These are phyloP conservation scores for Ceratocystis cubensis DNA, from an alignment of 2,329 filamentous ascomycete genomes.

Conservation along the genomic window DNA sequence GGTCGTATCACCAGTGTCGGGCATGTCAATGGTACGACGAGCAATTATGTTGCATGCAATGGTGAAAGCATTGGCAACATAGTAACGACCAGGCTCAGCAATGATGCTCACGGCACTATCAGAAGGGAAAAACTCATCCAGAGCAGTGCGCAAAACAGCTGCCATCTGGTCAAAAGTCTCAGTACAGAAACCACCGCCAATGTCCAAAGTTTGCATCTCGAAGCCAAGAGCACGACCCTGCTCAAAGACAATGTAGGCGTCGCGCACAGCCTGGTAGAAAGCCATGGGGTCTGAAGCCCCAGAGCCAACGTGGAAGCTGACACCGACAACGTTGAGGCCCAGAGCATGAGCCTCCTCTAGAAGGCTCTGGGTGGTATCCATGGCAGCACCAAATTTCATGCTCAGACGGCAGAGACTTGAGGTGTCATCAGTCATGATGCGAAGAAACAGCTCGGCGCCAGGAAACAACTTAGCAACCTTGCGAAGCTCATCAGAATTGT, in stretches of 20 bases:
- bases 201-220: constrained; percentile 74
- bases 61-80: constrained; percentile 85
- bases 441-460: constrained; percentile 78
- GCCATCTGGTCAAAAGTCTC: constrained; percentile 92
- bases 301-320: constrained; percentile 96
- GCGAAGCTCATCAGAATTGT: constrained; percentile 94
- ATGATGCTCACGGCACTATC: constrained; percentile 65
- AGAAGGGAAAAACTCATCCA: constrained; percentile 80
- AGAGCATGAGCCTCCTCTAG: constrained; percentile 69
- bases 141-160: constrained; percentile 58
- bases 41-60: constrained; percentile 94
- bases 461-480: constrained; percentile 93
- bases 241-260: constrained; percentile 81
- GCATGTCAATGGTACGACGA: constrained; percentile 72
- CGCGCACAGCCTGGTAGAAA: constrained; percentile 80
- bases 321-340: constrained; percentile 80
- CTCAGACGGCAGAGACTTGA: constrained; percentile 88
- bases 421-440: constrained; percentile 92
- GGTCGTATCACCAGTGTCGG: constrained; percentile 50
- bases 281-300: constrained; percentile 87
- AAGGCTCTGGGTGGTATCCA: constrained; percentile 67
- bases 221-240: constrained; percentile 67
- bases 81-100: constrained; percentile 92
- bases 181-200: constrained; percentile 83
- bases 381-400: constrained; percentile 89